Percentiles rank a stretch among this genome's conserved stretches.
These are phyloP conservation scores for Prunus fruticosa DNA, from an alignment of 306 rosid genomes.

Conservation along the genomic window DNA sequence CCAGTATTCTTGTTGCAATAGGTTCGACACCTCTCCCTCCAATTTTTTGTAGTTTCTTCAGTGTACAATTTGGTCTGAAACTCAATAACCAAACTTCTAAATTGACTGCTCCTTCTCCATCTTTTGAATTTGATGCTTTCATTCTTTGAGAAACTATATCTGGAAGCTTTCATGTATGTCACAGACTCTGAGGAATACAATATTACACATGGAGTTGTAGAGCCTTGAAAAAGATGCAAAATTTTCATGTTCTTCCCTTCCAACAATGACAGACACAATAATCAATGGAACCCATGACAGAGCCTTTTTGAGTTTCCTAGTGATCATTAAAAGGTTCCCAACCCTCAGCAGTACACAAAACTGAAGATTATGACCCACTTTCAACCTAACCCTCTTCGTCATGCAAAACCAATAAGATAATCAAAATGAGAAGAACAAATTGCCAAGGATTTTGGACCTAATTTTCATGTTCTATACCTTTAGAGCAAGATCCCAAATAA, in stretches of 20 bases:
- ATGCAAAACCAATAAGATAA: constrained; percentile 3
- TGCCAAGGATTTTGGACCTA: too few species aligned
- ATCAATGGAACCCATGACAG: too few species aligned
- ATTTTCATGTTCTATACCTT: too few species aligned
- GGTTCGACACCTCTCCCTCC: constrained; percentile 44
- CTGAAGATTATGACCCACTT: background rate
- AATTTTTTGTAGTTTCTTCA: background rate
- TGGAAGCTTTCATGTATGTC: background rate
- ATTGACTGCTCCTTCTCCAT: background rate
- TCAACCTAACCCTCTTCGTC: constrained; percentile 21
- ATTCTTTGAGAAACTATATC: background rate
- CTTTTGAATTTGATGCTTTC: background rate
- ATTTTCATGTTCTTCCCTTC: background rate
- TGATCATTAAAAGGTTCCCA: too few species aligned
- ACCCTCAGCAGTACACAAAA: too few species aligned
- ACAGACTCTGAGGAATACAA: background rate
- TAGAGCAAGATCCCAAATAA: too few species aligned
- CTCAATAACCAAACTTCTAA: background rate
- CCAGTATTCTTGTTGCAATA: constrained; percentile 82
- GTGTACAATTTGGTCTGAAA: background rate
- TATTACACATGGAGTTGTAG: too few species aligned
- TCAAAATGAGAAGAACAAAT: constrained; percentile 6
- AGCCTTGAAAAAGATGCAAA: background rate
- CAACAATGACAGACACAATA: too few species aligned
- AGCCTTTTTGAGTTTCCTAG: too few species aligned